Evolutionary conservation across 805 yeast species (phyloP).

Genomic region (Kodamaea kakaduensis): DNA sequence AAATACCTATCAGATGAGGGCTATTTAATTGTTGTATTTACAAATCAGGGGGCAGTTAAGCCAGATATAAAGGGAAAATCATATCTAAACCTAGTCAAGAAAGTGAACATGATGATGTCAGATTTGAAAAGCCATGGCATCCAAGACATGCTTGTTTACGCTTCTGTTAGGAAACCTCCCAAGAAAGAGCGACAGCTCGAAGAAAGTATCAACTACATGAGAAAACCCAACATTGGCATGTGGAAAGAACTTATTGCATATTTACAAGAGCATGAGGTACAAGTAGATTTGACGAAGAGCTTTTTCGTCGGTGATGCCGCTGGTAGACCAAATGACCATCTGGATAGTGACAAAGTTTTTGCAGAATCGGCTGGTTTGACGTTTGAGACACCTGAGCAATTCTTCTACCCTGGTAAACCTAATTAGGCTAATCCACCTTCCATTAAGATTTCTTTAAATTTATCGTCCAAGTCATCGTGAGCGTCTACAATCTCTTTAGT

Average conservation of each 20-base stretch:
- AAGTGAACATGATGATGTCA: slow-evolving; percentile 37
- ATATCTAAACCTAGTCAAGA: slow-evolving; percentile 36
- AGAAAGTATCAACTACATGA: slow-evolving; percentile 21
- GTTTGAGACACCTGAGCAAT: slow-evolving; percentile 72
- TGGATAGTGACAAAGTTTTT: slow-evolving; percentile 67
- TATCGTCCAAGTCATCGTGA: slow-evolving; percentile 20
- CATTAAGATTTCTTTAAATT: slow-evolving; percentile 16
- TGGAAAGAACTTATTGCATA: slow-evolving; percentile 51
- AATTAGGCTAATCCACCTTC: slow-evolving; percentile 14
- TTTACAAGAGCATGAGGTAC: slow-evolving; percentile 19
- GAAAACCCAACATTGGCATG: slow-evolving; percentile 84
- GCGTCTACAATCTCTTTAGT: slow-evolving; percentile 15
- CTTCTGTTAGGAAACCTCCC: slow-evolving; percentile 56
- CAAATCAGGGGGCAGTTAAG: slow-evolving; percentile 78
- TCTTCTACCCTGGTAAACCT: too few relatives aligned
- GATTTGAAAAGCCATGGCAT: slow-evolving; percentile 19
- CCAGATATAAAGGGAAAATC: slow-evolving; percentile 34
- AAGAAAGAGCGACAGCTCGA: slow-evolving; percentile 6
- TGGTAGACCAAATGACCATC: slow-evolving; percentile 73
- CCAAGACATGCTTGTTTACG: slow-evolving; percentile 45
- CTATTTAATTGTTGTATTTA: slow-evolving; percentile 60
- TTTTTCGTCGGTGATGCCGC: slow-evolving; percentile 96
- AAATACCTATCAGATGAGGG: slow-evolving; percentile 18
- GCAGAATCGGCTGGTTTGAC: slow-evolving; percentile 53
- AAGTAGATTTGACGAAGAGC: slow-evolving; percentile 42